Base-by-base conservation (phyloP, 1,284 basidiomycete genomes). In the Cryptococcus wingfieldii region DNA sequence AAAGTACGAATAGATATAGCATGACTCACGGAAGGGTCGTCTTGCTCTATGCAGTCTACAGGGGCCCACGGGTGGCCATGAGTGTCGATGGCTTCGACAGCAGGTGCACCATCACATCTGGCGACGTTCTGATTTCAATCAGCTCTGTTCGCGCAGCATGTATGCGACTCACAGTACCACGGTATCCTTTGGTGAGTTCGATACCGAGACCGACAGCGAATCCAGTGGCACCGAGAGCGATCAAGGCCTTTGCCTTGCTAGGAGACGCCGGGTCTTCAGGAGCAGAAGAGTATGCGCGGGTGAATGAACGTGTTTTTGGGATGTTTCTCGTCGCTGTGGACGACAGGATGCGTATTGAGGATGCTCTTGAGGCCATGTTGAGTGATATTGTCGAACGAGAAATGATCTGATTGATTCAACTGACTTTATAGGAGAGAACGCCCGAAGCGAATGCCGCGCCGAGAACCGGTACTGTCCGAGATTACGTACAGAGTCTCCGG, bases 1-100 rank as follows among this genome's bases (percentile, higher is more conserved):
- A 18, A n/a, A 38, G 25, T 27, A 3, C 9, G 10, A 6, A 8
- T 25, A 37, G 31, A n/a, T 27, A 27, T 34, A 25, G 10, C 16
- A 38, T 18, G 23, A 65, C 74, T 62, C 63, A 76, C 76, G 50
- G 62, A 57, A 18, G 70, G 69, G 62, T 77, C 73, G 60, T 77
- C 76, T 51, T 66, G 53, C 59, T 77, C 76, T 19, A 68, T 50
- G 19, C 71, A 70, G 25, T 72, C 58, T 2, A 63, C 56, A 2
- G 76, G 76, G 27, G 59, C 47, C 71, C 71, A 76, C 1, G 58
- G 59, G 50, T 63, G 52, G 12, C 70, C 74, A 47, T 59, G 28
- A 1, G 63, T 66, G 48, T 74, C 72, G 27, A 68, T 58, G 4
- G 55, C 49, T 25, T 61, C 55, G 10, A 71, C 43, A 18, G 66